phyloP scores from a whole-genome alignment of 2,329 filamentous ascomycete genomes.

The Tolypocladium pustulatum region DNA sequence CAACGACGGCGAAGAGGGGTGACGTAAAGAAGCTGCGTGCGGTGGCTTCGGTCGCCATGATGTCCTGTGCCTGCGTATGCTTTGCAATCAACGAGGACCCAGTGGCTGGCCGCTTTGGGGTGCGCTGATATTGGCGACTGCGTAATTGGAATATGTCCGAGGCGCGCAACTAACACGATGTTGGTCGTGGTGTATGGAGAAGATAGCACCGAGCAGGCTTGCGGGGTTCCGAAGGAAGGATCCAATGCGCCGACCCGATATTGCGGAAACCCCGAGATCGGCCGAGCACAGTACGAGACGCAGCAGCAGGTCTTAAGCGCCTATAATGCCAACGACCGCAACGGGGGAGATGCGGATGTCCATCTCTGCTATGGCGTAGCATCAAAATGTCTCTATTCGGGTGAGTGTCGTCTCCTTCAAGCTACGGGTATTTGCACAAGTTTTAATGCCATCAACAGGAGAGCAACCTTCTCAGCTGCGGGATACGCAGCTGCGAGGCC shows the following conservation, averaged over 20 bases:
- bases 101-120: neutral
- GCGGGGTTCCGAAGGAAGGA: neutral
- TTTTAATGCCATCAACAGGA: slow-evolving; percentile 23
- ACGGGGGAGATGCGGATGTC: neutral
- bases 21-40: slow-evolving; percentile 73
- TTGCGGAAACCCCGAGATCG: slow-evolving; percentile 4
- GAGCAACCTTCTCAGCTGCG: slow-evolving; percentile 43
- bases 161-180: neutral
- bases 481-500: slow-evolving; percentile 52
- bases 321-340: neutral
- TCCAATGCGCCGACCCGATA: neutral
- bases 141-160: neutral
- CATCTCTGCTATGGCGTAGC: neutral
- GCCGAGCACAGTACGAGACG: neutral
- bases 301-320: neutral
- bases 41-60: slow-evolving; percentile 57
- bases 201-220: neutral
- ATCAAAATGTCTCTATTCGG: slow-evolving; percentile 36
- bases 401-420: slow-evolving; percentile 17
- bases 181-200: neutral
- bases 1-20: slow-evolving; percentile 75
- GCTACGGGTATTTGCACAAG: neutral
- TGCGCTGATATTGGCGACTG: neutral
- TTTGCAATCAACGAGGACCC: neutral
- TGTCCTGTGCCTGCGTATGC: neutral